Percentiles rank a stretch among this genome's conserved stretches.
These are phyloP conservation scores for Acer yangbiense DNA, from an alignment of 345 rosid genomes.

Conservation along the genomic window DNA sequence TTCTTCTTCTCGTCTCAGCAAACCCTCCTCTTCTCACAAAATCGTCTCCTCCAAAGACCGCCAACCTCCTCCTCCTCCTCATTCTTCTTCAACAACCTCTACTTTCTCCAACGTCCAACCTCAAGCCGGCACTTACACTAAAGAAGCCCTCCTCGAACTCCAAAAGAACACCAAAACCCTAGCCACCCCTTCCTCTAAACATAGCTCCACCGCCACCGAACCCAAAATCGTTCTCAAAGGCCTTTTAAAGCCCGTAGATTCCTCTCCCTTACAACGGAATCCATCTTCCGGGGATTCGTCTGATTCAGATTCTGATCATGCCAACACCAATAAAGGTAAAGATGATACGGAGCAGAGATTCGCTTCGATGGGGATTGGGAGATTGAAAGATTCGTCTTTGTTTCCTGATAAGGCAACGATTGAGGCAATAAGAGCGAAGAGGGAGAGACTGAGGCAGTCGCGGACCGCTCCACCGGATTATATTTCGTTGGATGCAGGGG, in stretches of 20 bases:
- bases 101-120: conserved; percentile 71
- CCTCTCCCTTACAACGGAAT: not conserved
- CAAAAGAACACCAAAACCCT: conserved; percentile 77
- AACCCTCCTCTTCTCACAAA: conserved; percentile 57
- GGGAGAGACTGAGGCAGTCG: conserved; percentile 65
- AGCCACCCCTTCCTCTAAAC: conserved; percentile 49
- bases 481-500: conserved; percentile 68
- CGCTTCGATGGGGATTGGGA: conserved; percentile 35
- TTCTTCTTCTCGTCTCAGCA: conserved; percentile 46
- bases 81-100: conserved; percentile 11
- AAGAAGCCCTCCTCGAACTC: conserved; percentile 87
- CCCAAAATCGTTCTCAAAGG: conserved; percentile 65
- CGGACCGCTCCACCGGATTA: conserved; percentile 67
- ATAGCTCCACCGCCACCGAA: conserved; percentile 39
- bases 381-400: conserved; percentile 32
- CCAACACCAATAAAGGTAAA: not conserved
- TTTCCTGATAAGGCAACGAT: conserved; percentile 57
- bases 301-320: conserved; percentile 9
- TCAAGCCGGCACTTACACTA: conserved; percentile 86
- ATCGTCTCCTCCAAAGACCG: conserved; percentile 62
- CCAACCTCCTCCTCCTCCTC: conserved; percentile 24
- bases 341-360: conserved; percentile 35
- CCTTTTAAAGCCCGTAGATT: conserved; percentile 44
- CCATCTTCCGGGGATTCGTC: not conserved
- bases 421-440: conserved; percentile 65